Evolutionary conservation across 192 early-diverging fungal genomes (phyloP).

Genomic region (Gigaspora rosea): DNA sequence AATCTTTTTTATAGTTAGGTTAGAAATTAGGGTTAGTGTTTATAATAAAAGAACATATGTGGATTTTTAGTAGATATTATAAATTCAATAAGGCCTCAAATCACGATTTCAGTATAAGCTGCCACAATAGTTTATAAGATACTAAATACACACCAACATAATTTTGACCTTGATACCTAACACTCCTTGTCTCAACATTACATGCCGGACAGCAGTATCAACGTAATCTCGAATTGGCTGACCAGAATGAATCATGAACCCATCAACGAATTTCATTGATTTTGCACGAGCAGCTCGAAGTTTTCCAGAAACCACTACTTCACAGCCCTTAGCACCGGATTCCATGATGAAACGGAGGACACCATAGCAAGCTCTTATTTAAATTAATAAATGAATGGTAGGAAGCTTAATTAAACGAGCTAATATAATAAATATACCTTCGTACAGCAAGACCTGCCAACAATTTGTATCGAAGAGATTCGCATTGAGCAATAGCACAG

Average conservation of each 20-base stretch:
- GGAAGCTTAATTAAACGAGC: background rate
- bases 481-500: slow-evolving; percentile 97
- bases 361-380: slow-evolving; percentile 88
- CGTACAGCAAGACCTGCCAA: slow-evolving; percentile 95
- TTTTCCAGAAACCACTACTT: slow-evolving; percentile 99
- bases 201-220: slow-evolving; percentile 95
- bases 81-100: background rate
- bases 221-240: slow-evolving; percentile 96
- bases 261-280: slow-evolving; percentile 99
- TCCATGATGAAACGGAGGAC: slow-evolving; percentile 99
- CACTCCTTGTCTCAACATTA: slow-evolving; percentile 97
- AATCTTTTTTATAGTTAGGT: too few species aligned
- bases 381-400: background rate
- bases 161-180: slow-evolving; percentile 99
- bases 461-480: slow-evolving; percentile 98
- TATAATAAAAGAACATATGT: background rate
- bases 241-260: slow-evolving; percentile 99
- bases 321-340: slow-evolving; percentile 98
- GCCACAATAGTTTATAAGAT: background rate
- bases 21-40: background rate
- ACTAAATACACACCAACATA: slow-evolving; percentile 64
- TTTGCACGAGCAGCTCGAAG: slow-evolving; percentile 99
- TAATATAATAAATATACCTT: slow-evolving; percentile 48
- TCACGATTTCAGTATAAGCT: too few species aligned
- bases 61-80: background rate